Evolutionary conservation across 306 rosid genomes (phyloP).

Genomic region (Acacia crassicarpa): DNA sequence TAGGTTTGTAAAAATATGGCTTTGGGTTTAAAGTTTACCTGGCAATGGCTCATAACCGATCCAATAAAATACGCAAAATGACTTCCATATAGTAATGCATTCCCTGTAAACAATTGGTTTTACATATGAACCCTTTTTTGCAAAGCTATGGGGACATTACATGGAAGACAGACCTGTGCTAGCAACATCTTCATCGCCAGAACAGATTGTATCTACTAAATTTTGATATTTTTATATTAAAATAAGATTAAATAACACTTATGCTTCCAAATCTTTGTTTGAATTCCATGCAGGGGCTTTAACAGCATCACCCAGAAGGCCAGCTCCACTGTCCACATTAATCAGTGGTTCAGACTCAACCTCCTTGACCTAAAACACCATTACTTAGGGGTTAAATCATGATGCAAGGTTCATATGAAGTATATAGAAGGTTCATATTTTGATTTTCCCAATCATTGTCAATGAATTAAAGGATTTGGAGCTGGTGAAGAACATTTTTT

Average conservation of each 20-base stretch:
- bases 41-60: neutral
- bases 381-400: neutral
- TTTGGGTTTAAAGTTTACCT: no score
- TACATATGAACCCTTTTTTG: neutral
- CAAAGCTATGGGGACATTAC: neutral
- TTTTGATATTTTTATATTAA: neutral
- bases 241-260: neutral
- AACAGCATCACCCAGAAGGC: conserved; percentile 40
- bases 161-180: neutral
- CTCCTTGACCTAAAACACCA: conserved; percentile 33
- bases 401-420: neutral
- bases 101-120: conserved; percentile 1
- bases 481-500: neutral
- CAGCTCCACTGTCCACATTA: conserved; percentile 60
- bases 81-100: conserved; percentile 8
- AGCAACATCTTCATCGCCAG: conserved; percentile 24
- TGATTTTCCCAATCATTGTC: neutral
- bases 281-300: conserved; percentile 57
- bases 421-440: neutral
- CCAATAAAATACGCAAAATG: neutral
- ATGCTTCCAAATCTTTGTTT: conserved; percentile 7
- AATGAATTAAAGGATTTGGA: neutral
- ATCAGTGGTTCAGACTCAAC: conserved; percentile 69
- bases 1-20: neutral
- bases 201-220: conserved; percentile 2